Evolutionary conservation across 805 yeast genomes (phyloP).

Genomic region (Metschnikowia santaceciliae): DNA sequence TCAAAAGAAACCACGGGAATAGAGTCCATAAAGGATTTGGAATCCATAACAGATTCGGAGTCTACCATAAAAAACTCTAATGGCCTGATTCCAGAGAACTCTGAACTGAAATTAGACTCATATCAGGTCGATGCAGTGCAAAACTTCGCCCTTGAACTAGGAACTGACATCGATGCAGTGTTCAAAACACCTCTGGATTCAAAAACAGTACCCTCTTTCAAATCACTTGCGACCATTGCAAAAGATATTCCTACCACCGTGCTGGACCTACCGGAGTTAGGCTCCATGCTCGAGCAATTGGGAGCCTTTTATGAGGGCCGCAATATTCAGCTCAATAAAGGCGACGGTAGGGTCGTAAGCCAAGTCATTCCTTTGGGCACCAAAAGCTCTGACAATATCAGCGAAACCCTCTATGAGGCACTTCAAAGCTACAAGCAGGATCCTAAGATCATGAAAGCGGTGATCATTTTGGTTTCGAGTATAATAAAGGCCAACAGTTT

Average conservation of each 20-base stretch:
- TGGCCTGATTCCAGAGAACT: background rate
- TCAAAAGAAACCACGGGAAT: background rate
- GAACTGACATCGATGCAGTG: conserved; percentile 14
- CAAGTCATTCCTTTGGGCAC: background rate
- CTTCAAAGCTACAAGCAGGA: conserved; percentile 1
- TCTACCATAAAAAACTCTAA: background rate
- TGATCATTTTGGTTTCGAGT: conserved; percentile 9
- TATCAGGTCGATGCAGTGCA: conserved; percentile 19
- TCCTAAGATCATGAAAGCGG: conserved; percentile 5
- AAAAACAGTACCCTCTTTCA: background rate
- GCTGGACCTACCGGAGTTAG: conserved; percentile 30
- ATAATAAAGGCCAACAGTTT: conserved; percentile 6
- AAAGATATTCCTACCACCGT: conserved; percentile 20
- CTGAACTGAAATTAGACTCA: background rate
- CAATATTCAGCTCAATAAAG: conserved; percentile 6
- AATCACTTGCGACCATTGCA: conserved; percentile 19
- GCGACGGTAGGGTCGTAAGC: background rate
- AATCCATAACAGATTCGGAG: too few relatives aligned
- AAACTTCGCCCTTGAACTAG: conserved; percentile 28
- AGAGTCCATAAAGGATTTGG: too few relatives aligned
- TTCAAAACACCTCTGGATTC: background rate
- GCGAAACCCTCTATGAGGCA: conserved; percentile 1
- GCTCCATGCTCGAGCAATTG: conserved; percentile 35
- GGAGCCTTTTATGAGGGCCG: conserved; percentile 6
- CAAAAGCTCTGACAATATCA: background rate